Evolutionary conservation across 176 grass and related monocot species (phyloP).

Genomic region (Pontederia crassipes): DNA sequence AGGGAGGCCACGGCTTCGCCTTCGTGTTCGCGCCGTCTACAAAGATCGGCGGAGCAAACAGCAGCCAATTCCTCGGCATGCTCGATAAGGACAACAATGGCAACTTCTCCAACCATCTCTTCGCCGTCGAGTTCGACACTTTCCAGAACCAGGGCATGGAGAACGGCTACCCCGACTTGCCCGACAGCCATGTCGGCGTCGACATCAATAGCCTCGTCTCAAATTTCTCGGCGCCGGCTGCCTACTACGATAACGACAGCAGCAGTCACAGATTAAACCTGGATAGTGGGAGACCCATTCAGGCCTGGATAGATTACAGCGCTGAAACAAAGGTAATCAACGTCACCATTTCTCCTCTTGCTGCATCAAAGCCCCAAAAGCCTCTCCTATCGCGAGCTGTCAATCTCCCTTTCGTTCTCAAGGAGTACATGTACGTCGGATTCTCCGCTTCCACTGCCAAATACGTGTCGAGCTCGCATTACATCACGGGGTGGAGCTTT

Average conservation of each 20-base stretch:
- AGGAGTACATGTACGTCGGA: conserved; percentile 54
- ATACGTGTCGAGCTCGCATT: conserved; percentile 53
- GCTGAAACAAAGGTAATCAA: conserved; percentile 40
- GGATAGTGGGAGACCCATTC: conserved; percentile 36
- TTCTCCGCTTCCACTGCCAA: conserved; percentile 61
- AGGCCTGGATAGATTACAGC: conserved; percentile 79
- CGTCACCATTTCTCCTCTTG: conserved; percentile 48
- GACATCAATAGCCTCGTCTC: conserved; percentile 57
- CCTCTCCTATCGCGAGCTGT: conserved; percentile 50
- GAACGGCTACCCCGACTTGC: conserved; percentile 59
- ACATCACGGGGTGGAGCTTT: conserved; percentile 61
- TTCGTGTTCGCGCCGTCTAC: conserved; percentile 17
- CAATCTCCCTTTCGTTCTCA: conserved; percentile 54
- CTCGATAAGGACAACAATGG: conserved; percentile 45
- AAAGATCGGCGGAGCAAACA: conserved; percentile 38
- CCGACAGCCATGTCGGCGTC: conserved; percentile 74
- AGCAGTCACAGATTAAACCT: conserved; percentile 42
- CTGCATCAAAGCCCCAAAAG: conserved; percentile 26
- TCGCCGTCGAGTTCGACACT: conserved; percentile 82
- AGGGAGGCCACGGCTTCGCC: conserved; percentile 27
- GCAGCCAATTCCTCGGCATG: conserved; percentile 59
- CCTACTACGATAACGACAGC: conserved; percentile 47
- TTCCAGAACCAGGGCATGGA: conserved; percentile 38
- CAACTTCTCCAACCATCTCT: conserved; percentile 64
- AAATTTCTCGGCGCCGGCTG: conserved; percentile 43